A percentile compares a stretch with the other conserved stretches of the same genome.
Evolutionary conservation across 176 grass and related monocot genomes (phyloP).

Genomic region (Alopecurus myosuroides): DNA sequence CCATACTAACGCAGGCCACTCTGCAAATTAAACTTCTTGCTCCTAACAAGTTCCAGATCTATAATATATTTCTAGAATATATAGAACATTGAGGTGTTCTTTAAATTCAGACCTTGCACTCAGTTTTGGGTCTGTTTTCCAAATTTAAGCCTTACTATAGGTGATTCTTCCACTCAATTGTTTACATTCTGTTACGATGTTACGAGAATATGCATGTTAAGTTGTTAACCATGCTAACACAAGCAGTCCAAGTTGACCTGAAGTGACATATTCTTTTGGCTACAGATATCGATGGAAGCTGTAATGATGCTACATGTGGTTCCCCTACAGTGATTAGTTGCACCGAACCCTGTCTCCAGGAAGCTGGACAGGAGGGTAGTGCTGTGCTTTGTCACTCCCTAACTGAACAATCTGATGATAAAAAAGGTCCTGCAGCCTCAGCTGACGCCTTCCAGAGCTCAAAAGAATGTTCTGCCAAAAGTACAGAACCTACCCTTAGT

Average conservation of each 20-base stretch:
- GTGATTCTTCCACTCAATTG: background rate
- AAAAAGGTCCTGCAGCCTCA: constrained; percentile 41
- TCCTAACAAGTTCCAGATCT: background rate
- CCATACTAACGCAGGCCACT: background rate
- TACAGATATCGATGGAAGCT: constrained; percentile 42
- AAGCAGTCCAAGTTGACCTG: background rate
- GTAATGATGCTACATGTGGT: constrained; percentile 46
- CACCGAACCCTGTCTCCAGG: constrained; percentile 24
- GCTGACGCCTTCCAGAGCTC: constrained; percentile 20
- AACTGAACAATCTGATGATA: constrained; percentile 15
- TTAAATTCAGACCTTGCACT: background rate
- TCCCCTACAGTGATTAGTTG: constrained; percentile 78
- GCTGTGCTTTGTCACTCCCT: background rate
- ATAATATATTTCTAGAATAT: background rate
- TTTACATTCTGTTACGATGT: constrained; percentile 8
- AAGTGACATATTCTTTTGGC: constrained; percentile 24
- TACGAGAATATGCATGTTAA: background rate
- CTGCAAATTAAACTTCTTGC: background rate
- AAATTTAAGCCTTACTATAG: background rate
- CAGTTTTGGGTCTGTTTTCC: background rate
- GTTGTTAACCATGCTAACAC: background rate
- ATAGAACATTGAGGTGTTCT: background rate
- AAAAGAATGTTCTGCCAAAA: constrained; percentile 27
- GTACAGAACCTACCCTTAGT: constrained; percentile 24
- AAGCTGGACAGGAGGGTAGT: constrained; percentile 35